phyloP scores from a whole-genome alignment of 805 yeast genomes.

The Zygoascus ofunaensis region DNA sequence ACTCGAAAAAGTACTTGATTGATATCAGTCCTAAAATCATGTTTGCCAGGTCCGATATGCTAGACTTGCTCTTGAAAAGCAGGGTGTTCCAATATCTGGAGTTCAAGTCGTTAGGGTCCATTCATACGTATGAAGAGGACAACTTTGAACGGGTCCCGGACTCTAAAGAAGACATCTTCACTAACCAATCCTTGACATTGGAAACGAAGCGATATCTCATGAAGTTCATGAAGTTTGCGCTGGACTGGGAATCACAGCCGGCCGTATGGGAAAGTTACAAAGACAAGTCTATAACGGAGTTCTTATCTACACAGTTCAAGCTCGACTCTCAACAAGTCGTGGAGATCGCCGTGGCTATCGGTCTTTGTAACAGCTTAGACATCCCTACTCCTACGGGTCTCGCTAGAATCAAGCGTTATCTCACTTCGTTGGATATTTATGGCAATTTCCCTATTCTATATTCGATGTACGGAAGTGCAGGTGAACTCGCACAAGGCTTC shows the following conservation, averaged over 20 bases:
- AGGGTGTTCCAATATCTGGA: conserved; percentile 88
- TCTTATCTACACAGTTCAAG: conserved; percentile 57
- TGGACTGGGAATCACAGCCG: conserved; percentile 53
- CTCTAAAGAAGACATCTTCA: conserved; percentile 87
- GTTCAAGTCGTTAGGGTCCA: conserved; percentile 77
- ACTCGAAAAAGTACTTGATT: conserved; percentile 70
- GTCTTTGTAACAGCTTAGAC: conserved; percentile 54
- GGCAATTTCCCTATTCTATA: conserved; percentile 90
- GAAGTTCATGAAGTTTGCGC: conserved; percentile 84
- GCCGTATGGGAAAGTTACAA: conserved; percentile 50
- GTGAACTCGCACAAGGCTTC: conserved; percentile 93
- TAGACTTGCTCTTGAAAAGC: conserved; percentile 68
- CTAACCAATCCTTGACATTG: conserved; percentile 70
- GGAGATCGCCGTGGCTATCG: conserved; percentile 81
- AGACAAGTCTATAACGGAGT: conserved; percentile 47
- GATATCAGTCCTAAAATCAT: conserved; percentile 81
- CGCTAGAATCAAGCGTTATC: conserved; percentile 71
- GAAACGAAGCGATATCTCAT: conserved; percentile 73
- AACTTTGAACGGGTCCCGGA: conserved; percentile 77
- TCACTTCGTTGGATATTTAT: conserved; percentile 79
- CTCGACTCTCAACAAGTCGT: conserved; percentile 65
- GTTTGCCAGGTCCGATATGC: conserved; percentile 83
- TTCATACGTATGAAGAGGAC: conserved; percentile 93
- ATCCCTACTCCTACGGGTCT: conserved; percentile 68
- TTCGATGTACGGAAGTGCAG: conserved; percentile 92